phyloP scores from a whole-genome alignment of 2,329 filamentous ascomycete genomes.

The Sporothrix dimorphospora region DNA sequence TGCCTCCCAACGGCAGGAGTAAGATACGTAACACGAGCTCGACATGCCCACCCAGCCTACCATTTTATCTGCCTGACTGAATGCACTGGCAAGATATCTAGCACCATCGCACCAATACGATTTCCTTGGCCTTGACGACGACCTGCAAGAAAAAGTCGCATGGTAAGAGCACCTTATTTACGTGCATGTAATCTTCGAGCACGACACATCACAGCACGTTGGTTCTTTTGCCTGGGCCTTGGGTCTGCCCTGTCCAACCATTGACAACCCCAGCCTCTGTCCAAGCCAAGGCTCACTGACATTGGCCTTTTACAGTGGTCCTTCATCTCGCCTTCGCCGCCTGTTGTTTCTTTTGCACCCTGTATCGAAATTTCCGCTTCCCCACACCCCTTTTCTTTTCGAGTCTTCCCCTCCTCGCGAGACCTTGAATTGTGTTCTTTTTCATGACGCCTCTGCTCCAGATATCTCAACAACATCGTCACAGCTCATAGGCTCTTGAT shows the following conservation, averaged over 20 bases:
- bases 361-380: conserved; percentile 12
- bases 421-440: background rate
- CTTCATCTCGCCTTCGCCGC: conserved; percentile 5
- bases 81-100: background rate
- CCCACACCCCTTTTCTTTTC: background rate
- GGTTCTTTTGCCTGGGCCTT: conserved; percentile 8
- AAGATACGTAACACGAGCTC: background rate
- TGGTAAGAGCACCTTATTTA: background rate
- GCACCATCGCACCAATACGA: background rate
- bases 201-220: conserved; percentile 9
- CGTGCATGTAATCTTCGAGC: background rate
- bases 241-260: conserved; percentile 7
- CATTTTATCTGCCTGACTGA: background rate
- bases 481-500: background rate
- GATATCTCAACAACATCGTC: background rate
- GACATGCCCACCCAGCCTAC: background rate
- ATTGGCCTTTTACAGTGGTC: conserved; percentile 7
- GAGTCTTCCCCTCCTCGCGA: background rate
- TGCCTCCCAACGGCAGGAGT: background rate
- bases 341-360: background rate
- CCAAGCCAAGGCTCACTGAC: conserved; percentile 1
- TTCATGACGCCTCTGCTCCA: background rate
- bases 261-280: background rate
- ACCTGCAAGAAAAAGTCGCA: too few species aligned
- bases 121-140: background rate